Evolutionary conservation across 352 stramenopile species (phyloP), one percentile per base, ranked within the genome.

Genomic region (Phytophthora megakarya): DNA sequence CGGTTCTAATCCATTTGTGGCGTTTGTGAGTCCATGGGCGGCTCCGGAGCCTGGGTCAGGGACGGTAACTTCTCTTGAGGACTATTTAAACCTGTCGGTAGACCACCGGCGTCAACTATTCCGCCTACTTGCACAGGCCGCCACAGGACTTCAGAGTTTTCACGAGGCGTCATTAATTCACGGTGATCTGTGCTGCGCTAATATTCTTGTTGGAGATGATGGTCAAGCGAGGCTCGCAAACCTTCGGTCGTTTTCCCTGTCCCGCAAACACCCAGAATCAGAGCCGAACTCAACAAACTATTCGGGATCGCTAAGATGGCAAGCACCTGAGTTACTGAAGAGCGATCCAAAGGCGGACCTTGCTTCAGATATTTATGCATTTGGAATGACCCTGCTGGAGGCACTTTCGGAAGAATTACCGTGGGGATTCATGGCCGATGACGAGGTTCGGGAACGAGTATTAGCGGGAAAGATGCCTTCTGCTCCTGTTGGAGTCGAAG

Each of bases 381-480:
- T 92, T 48, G 83, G 77, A 26, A 86, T 92, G 76, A 87, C 75
- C 16, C 50, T 89, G 13, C 19, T 89, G 33, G 83, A 92, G 55
- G 83, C 81, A 0, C 28, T 87, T 9, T 73, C 75, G 5, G 76
- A 80, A 15, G 81, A 90, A 22, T 44, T 89, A n/a, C 83, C 83
- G 1, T 90, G 75, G 75, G 81, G 81, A 0, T 81, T 84, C 51
- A 43, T 82, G 22, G 58, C 70, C 11, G 81, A 92, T 40, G 48
- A 72, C 0, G 52, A 75, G 19, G 67, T 90, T 21, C 75, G 73
- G 10, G 57, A 66, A 16, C 72, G 66, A 22, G 69, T 92, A 16
- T 44, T 76, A 6, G 51, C 38, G 3, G 83, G 81, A 8, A 67
- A 85, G 18, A 65, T 85, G 28, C 81, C 81, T 0, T 50, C 70